Conservation (phyloP, 306 rosid species). For the Corylus americana region DNA sequence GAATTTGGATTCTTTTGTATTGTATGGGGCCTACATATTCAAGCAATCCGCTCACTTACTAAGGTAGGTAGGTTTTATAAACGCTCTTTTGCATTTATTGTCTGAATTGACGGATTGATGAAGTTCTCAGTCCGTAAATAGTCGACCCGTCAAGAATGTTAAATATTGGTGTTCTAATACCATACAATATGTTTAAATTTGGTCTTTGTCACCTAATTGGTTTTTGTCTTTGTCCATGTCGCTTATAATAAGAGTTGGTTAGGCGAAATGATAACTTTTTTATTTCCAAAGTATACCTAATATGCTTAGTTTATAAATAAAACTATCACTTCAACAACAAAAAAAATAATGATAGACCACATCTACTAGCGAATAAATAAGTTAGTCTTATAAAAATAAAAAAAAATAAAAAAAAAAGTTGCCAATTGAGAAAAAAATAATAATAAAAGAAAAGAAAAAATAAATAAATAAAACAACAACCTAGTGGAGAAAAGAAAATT, state of each 20-base stretch:
- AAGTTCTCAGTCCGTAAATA: not conserved
- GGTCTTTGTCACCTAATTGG: not conserved
- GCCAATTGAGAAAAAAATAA: no score
- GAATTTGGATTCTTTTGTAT: no score
- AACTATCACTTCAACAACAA: not conserved
- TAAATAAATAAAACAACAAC: not conserved
- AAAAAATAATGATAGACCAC: not conserved
- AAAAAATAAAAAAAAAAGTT: no score
- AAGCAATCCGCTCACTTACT: no score
- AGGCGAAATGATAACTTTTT: not conserved
- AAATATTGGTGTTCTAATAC: not conserved
- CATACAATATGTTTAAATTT: not conserved
- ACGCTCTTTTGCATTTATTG: not conserved
- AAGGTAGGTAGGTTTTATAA: no score
- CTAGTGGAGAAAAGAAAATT: not conserved
- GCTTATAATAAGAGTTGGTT: not conserved
- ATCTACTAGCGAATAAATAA: no score
- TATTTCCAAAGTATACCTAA: not conserved
- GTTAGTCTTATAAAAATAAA: no score
- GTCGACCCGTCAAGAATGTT: not conserved
- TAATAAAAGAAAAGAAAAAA: no score
- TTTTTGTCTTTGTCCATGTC: not conserved
- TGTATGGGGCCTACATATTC: no score
- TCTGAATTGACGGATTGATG: no score
- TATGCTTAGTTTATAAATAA: not conserved